These are phyloP conservation scores for Picochlorum sp. DNA, from an alignment of 139 green algal genomes.

Conservation along the genomic window DNA sequence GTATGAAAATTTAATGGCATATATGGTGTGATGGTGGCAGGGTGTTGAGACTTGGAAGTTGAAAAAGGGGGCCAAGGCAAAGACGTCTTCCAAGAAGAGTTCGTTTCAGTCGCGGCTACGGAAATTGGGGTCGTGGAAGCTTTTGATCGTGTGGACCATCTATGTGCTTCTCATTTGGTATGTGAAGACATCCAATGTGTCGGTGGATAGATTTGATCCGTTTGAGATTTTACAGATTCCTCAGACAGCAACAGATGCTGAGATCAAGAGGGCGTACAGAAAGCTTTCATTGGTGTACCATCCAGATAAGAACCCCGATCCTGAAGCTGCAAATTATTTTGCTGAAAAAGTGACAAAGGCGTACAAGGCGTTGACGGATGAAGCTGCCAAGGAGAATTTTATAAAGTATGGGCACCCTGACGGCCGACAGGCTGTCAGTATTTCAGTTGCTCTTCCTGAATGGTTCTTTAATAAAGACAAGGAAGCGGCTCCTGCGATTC, in stretches of 20 bases:
- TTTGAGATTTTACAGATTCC: constrained; percentile 73
- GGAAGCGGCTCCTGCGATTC: constrained; percentile 61
- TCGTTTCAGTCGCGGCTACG: neutral
- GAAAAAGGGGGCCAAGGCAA: constrained; percentile 15
- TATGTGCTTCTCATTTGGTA: constrained; percentile 25
- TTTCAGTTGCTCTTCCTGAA: constrained; percentile 64
- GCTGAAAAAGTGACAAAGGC: constrained; percentile 72
- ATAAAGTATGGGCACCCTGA: constrained; percentile 86
- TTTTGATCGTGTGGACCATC: constrained; percentile 16
- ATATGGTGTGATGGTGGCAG: neutral
- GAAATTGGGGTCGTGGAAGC: neutral
- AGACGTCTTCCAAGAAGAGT: neutral
- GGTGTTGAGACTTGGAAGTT: constrained; percentile 20
- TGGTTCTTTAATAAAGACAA: constrained; percentile 80
- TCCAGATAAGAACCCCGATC: constrained; percentile 91
- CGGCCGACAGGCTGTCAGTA: constrained; percentile 47
- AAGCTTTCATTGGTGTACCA: constrained; percentile 72
- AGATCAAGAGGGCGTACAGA: constrained; percentile 79
- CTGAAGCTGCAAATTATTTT: constrained; percentile 71
- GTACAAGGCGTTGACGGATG: constrained; percentile 55
- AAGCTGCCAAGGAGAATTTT: constrained; percentile 70
- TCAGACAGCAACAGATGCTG: constrained; percentile 40
- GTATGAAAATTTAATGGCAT: neutral
- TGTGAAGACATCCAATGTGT: neutral
- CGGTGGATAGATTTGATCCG: constrained; percentile 70